Evolutionary conservation across 495 filamentous ascomycete genomes (phyloP), one percentile per base, ranked within the genome.

Genomic region (Penicillium tannophilum): DNA sequence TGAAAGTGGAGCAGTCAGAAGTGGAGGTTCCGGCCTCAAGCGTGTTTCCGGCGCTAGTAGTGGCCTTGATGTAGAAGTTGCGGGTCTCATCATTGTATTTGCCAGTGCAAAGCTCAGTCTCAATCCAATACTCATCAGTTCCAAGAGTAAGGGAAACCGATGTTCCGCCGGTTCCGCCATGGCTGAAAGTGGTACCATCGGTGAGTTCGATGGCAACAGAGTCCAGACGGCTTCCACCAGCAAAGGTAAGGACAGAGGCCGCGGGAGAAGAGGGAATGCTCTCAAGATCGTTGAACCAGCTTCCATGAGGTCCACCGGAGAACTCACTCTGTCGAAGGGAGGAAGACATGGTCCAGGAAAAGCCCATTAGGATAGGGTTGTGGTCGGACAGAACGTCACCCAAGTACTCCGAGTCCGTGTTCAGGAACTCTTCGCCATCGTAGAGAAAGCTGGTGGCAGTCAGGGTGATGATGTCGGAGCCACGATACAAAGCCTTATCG

Each of bases 401-500:
- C 7, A 63, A 39, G 39, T 63, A 66, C 0, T 54, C 42, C 33
- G 66, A 70, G 2, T 82, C 82, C 9, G 63, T 82, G 64, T 84
- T 78, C 1, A 84, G 66, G 67, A 87, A 88, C 19, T 67, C 66
- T 10, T 59, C 31, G 49, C 73, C 73, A 19, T 75, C 82, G 58
- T 88, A 87, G 53, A 64, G 62, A 63, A 79, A 84, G 30, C 64
- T 63, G 0, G 70, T 74, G 0, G 80, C 77, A 9, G 59, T 54
- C 10, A 88, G 64, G 0, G 63, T 64, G 0, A 86, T 59, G 1
- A 82, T 61, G 7, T 73, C 70, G 30, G 77, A 77, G 4, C 74
- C 74, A 11, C 85, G 76, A 66, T 85, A 86, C 49, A 86, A 76
- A 43, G 86, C 78, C 68, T 87, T 88, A 60, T 88, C 86, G 16